Conservation (phyloP, 768 basidiomycete species). For the Boletus speciosus region DNA sequence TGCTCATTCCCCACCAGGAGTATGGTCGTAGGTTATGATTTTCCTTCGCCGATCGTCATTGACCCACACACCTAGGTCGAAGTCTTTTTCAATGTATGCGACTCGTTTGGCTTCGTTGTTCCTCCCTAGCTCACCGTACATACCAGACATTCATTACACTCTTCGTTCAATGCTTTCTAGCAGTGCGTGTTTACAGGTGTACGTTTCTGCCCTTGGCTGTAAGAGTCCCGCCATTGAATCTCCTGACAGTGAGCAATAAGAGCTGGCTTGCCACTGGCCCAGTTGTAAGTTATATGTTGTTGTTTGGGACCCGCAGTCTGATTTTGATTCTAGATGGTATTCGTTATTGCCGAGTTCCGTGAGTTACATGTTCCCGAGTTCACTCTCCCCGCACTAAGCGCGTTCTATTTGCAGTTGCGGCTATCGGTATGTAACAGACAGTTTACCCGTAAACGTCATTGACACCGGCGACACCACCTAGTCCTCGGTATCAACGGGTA, state of each 20-base stretch:
- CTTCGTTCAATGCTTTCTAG: constrained; percentile 54
- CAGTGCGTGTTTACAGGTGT: constrained; percentile 48
- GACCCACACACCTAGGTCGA: constrained; percentile 37
- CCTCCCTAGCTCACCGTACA: background rate
- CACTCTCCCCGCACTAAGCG: constrained; percentile 1
- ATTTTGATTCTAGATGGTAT: constrained; percentile 11
- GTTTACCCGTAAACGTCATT: background rate
- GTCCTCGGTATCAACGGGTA: constrained; percentile 38
- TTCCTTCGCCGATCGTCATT: background rate
- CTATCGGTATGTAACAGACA: constrained; percentile 29
- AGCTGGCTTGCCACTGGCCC: constrained; percentile 34
- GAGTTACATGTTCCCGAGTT: background rate
- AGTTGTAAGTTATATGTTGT: constrained; percentile 21
- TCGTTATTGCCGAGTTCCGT: constrained; percentile 42
- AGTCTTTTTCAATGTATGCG: constrained; percentile 45
- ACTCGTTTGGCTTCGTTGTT: background rate
- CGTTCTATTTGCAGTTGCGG: constrained; percentile 19
- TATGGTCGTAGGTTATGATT: constrained; percentile 13
- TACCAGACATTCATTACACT: constrained; percentile 39
- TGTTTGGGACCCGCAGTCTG: background rate
- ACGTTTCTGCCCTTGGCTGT: constrained; percentile 15
- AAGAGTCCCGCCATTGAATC: background rate
- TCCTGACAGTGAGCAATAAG: constrained; percentile 46
- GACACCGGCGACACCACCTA: constrained; percentile 12
- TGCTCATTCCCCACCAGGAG: constrained; percentile 18